phyloP scores from a whole-genome alignment of 768 basidiomycete species.

The Podaxis sp. region DNA sequence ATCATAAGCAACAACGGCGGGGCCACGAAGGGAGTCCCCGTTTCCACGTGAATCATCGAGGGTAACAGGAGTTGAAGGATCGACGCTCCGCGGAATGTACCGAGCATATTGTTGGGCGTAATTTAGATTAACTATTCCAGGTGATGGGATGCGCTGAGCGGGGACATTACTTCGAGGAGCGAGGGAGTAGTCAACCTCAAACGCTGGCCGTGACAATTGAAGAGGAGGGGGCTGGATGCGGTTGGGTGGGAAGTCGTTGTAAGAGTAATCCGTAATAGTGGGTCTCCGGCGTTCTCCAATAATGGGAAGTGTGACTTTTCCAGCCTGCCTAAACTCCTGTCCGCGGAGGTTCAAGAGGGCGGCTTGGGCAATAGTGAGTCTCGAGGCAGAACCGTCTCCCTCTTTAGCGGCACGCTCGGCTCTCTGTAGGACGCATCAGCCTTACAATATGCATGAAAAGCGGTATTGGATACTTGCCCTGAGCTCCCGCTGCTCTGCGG shows the following conservation, averaged over 20 bases:
- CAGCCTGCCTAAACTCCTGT: conserved; percentile 43
- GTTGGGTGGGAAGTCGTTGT: conserved; percentile 9
- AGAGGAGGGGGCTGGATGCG: conserved; percentile 1
- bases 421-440: conserved; percentile 41
- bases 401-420: conserved; percentile 59
- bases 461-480: conserved; percentile 47
- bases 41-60: conserved; percentile 33
- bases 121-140: not conserved
- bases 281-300: conserved; percentile 10
- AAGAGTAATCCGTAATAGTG: not conserved
- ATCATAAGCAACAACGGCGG: conserved; percentile 9
- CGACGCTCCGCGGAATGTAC: conserved; percentile 21
- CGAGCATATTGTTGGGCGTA: not conserved
- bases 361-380: conserved; percentile 77
- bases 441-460: not conserved
- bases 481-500: conserved; percentile 73
- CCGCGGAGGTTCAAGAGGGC: conserved; percentile 75
- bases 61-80: conserved; percentile 39
- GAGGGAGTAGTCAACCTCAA: conserved; percentile 42
- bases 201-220: conserved; percentile 3
- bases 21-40: conserved; percentile 20
- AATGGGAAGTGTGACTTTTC: conserved; percentile 5
- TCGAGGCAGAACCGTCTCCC: conserved; percentile 60
- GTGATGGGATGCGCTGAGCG: conserved; percentile 20
- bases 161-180: conserved; percentile 24